Conservation (phyloP, 148 eudicot species). For the Camellia lanceoleosa region DNA sequence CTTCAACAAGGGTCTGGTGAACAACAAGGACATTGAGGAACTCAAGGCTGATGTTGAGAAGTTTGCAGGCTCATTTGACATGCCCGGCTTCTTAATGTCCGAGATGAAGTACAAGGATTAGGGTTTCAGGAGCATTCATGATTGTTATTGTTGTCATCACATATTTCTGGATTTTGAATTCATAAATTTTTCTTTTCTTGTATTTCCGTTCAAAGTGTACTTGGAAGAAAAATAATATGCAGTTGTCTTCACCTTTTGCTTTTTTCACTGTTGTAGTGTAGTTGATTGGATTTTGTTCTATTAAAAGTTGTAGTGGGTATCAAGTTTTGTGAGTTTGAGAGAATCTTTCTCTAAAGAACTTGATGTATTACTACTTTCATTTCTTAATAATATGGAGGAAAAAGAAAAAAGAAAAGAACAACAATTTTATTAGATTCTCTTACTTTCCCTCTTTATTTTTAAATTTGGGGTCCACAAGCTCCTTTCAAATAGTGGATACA, state of each 20-base stretch:
- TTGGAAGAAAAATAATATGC: constrained; percentile 5
- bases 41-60: constrained; percentile 94
- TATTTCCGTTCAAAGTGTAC: neutral
- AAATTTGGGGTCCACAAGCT: too few relatives aligned
- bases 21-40: constrained; percentile 84
- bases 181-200: neutral
- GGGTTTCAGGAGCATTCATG: neutral
- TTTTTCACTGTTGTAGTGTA: neutral
- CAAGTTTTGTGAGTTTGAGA: neutral
- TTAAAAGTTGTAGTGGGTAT: constrained; percentile 1
- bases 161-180: neutral
- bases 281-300: neutral
- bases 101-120: constrained; percentile 92
- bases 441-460: too few relatives aligned
- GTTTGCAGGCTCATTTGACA: constrained; percentile 77
- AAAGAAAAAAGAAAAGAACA: too few relatives aligned
- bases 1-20: constrained; percentile 94
- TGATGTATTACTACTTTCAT: too few relatives aligned
- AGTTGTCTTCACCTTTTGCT: neutral
- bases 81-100: constrained; percentile 86
- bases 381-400: too few relatives aligned
- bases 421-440: too few relatives aligned
- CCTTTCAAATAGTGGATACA: too few relatives aligned
- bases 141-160: neutral
- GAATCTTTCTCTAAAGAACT: too few relatives aligned